Evolutionary conservation across 2,329 filamentous ascomycete species (phyloP), one percentile per base, ranked within the genome.

Genomic region (Alternaria sp.): DNA sequence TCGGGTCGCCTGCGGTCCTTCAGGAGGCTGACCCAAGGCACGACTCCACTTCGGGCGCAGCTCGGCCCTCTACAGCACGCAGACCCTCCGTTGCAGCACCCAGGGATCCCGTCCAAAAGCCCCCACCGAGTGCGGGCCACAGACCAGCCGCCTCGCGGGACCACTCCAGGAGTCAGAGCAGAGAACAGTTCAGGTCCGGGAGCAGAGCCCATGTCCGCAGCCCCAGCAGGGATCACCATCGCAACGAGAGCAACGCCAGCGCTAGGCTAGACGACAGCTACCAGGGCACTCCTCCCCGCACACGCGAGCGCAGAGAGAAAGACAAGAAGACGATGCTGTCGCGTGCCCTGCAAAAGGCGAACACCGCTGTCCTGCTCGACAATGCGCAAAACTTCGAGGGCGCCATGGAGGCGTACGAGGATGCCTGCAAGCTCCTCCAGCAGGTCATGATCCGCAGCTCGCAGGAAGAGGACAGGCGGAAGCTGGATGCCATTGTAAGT

Each of bases 371-470:
- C 25, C 87, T 97, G 69, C 87, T 99, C 44, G 96, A 99, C 81
- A 98, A 97, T 86, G 93, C 93, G 13, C 92, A 96, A 74, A 97
- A 98, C 75, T 95, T 96, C 67, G 92, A 95, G 77, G 93, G 93
- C 44, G 96, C 96, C 17, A 90, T 96, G 76, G 89, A 93, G 73
- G 93, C 95, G 13, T 99, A 99, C 77, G 86, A 88, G 11, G 96
- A 99, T 81, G 96, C 96, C 5, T 99, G 96, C 77, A 88, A 90
- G 59, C 84, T 99, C 62, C 83, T 99, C 58, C 91, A 95, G 70
- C 90, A 96, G 74, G 96, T 99, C 5, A 91, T 99, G 82, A 83
- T 90, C 61, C 89, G 92, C 72, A 97, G 93, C 61, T 90, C 90
- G 11, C 93, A 90, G 7, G 90, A 94, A 32, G 93, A 97, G 57